Evolutionary conservation across 371 early-diverging fungal genomes (phyloP), one percentile per base, ranked within the genome.

Genomic region (Rhizomucor miehei): DNA sequence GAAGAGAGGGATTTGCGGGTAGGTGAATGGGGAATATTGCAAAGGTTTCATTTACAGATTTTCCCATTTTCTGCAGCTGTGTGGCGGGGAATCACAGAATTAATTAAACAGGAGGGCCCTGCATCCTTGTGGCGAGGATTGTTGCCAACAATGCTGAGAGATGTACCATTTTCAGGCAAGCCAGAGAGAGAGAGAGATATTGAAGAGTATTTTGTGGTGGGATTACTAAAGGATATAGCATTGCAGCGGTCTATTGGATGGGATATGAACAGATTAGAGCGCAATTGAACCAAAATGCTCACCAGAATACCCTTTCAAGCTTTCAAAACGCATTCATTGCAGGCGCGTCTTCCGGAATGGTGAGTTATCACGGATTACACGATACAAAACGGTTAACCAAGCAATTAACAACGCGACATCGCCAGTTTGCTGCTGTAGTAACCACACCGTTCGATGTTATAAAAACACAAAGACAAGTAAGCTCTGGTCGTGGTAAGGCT

Each of bases 401-500:
- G 1, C 1, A 9, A 20, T 34, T 6, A n/a, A n/a, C n/a, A n/a
- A n/a, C n/a, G n/a, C n/a, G n/a, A n/a, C n/a, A 5, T 13, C 29
- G 9, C 11, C 51, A 85, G 86, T 60, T 94, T 48, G 96, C 98
- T 0, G 98, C 98, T 2, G 71, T 85, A 1, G 17, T 92, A n/a
- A 98, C 98, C 3, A 93, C 89, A 0, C 98, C 98, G 4, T 97
- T 98, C 77, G 98, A 98, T 71, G 97, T 98, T 0, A 89, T 92
- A 53, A 98, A 98, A 67, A 97, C 98, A 6, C 76, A 89, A 21
- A 83, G 91, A 38, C 94, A 93, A 67, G 86, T 90, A 1, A 69
- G 73, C 48, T 59, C 59, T 8, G 62, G 59, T 40, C 44, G 59
- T 39, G 58, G 62, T 56, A 23, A 60, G 44, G 48, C n/a, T n/a